Evolutionary conservation across 2,329 filamentous ascomycete species (phyloP).

Genomic region (Neurospora sp.): DNA sequence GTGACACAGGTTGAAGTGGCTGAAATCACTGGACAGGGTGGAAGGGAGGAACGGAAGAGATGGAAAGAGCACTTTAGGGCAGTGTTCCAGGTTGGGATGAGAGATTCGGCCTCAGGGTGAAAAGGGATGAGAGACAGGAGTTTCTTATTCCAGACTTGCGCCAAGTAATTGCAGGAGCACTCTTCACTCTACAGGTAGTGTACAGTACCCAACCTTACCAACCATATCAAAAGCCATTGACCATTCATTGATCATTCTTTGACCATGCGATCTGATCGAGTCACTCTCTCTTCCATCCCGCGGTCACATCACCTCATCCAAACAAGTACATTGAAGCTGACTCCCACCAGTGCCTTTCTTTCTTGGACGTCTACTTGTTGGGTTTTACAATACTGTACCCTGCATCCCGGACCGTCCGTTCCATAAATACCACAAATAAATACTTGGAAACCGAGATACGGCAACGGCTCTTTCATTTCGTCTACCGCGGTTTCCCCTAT

Average conservation of each 20-base stretch:
- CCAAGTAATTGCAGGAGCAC: neutral
- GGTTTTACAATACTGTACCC: neutral
- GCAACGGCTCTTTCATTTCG: neutral
- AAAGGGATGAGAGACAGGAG: neutral
- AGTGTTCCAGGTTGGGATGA: neutral
- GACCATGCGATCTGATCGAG: neutral
- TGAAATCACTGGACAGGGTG: neutral
- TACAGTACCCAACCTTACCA: neutral
- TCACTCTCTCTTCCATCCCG: neutral
- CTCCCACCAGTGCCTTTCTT: neutral
- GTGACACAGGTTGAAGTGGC: neutral
- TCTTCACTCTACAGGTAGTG: neutral
- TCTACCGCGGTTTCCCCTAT: neutral
- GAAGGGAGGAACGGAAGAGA: neutral
- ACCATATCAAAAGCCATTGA: neutral
- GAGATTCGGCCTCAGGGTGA: neutral
- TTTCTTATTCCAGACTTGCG: neutral
- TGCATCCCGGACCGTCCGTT: neutral
- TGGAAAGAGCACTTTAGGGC: neutral
- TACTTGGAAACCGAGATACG: neutral
- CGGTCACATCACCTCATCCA: neutral
- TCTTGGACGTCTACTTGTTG: neutral
- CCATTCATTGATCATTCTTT: neutral
- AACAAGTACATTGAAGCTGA: neutral
- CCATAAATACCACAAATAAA: neutral